phyloP scores from a whole-genome alignment of 1,284 basidiomycete genomes.

The Pyrrhoderma lamaoense region DNA sequence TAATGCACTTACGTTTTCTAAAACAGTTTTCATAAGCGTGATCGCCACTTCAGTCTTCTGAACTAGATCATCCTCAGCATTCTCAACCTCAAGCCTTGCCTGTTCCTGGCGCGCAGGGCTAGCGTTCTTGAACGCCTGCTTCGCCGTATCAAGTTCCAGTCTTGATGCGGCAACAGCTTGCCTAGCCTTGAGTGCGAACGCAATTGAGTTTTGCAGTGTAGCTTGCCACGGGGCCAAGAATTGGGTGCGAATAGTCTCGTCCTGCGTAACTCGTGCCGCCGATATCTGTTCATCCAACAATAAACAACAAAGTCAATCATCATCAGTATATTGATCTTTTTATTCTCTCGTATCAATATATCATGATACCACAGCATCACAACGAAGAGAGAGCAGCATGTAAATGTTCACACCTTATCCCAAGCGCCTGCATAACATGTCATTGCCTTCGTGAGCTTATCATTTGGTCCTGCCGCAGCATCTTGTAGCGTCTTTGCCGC shows the following conservation, averaged over 20 bases:
- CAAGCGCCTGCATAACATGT: slow-evolving; percentile 75
- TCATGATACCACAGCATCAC: too few species aligned
- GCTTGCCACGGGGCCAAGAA: slow-evolving; percentile 92
- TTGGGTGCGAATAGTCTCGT: slow-evolving; percentile 61
- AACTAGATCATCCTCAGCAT: slow-evolving; percentile 92
- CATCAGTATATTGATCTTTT: background rate
- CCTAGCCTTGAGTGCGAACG: slow-evolving; percentile 85
- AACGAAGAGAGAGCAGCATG: too few species aligned
- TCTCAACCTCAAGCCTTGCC: slow-evolving; percentile 83
- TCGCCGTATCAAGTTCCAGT: slow-evolving; percentile 69
- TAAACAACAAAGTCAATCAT: background rate
- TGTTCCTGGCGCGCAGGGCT: slow-evolving; percentile 78
- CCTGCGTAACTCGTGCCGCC: slow-evolving; percentile 79
- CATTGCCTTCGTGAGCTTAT: slow-evolving; percentile 73
- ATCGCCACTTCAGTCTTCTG: slow-evolving; percentile 98
- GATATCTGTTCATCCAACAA: slow-evolving; percentile 45
- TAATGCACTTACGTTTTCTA: slow-evolving; percentile 74
- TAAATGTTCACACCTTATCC: slow-evolving; percentile 58
- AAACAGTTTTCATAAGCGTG: slow-evolving; percentile 94
- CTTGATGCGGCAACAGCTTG: slow-evolving; percentile 82
- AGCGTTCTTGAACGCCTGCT: slow-evolving; percentile 70
- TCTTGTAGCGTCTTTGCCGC: slow-evolving; percentile 54
- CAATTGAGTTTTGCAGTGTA: slow-evolving; percentile 74
- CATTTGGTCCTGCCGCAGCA: slow-evolving; percentile 41
- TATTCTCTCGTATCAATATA: background rate